A percentile compares a stretch with the other conserved stretches of the same genome.
Conservation (phyloP, 768 basidiomycete genomes). For the Podaxis sp. region DNA sequence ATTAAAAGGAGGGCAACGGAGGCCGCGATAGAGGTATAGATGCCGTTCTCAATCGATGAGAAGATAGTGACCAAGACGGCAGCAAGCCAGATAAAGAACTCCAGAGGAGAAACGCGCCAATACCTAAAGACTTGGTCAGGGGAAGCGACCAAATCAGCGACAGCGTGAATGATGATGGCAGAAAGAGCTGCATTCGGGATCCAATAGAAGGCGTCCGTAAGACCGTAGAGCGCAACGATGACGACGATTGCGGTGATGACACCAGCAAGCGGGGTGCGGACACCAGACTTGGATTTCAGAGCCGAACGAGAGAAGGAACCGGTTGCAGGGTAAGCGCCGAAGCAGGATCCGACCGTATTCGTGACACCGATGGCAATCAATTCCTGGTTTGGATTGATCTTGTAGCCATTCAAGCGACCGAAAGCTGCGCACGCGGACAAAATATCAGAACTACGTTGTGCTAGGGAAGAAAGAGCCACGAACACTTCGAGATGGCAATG, state of each 20-base stretch:
- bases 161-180: slow-evolving; percentile 94
- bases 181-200: slow-evolving; percentile 82
- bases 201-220: slow-evolving; percentile 92
- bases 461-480: slow-evolving; percentile 24
- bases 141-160: slow-evolving; percentile 82
- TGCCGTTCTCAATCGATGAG: slow-evolving; percentile 91
- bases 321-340: slow-evolving; percentile 93
- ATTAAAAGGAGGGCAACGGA: slow-evolving; percentile 81
- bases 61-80: slow-evolving; percentile 91
- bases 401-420: slow-evolving; percentile 93
- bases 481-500: slow-evolving; percentile 95
- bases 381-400: slow-evolving; percentile 91
- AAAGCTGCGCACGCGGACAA: slow-evolving; percentile 57
- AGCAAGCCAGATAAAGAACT: slow-evolving; percentile 86
- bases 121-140: slow-evolving; percentile 81
- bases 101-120: slow-evolving; percentile 93
- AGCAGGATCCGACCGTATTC: slow-evolving; percentile 87
- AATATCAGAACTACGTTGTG: not conserved
- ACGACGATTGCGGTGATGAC: slow-evolving; percentile 84
- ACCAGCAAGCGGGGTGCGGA: slow-evolving; percentile 93
- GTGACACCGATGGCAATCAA: slow-evolving; percentile 97
- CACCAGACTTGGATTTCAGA: slow-evolving; percentile 93
- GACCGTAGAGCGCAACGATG: slow-evolving; percentile 90
- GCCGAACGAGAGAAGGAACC: slow-evolving; percentile 99
- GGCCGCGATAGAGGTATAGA: slow-evolving; percentile 82